Evolutionary conservation across 257 asterid genomes (phyloP).

Genomic region (Cinchona pubescens): DNA sequence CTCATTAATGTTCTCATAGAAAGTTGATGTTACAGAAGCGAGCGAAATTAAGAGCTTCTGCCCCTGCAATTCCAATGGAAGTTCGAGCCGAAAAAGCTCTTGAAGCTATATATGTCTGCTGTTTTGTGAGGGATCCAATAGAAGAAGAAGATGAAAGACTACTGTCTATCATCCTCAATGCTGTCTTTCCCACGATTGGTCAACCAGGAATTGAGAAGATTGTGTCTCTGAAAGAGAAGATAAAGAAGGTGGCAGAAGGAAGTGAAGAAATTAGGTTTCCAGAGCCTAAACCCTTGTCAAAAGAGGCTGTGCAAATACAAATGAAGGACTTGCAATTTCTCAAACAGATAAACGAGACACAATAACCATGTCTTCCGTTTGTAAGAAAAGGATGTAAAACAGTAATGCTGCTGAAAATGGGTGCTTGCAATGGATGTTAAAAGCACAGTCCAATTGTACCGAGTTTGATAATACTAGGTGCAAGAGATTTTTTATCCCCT

Average conservation of each 20-base stretch:
- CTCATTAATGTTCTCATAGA: not conserved
- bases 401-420: not conserved
- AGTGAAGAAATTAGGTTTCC: constrained; percentile 56
- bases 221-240: constrained; percentile 68
- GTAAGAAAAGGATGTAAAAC: not conserved
- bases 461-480: not conserved
- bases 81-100: constrained; percentile 87
- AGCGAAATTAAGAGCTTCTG: constrained; percentile 40
- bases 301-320: constrained; percentile 86
- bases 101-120: constrained; percentile 75
- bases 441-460: not conserved
- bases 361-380: not conserved
- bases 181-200: constrained; percentile 73
- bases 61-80: constrained; percentile 71
- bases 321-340: constrained; percentile 92
- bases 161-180: constrained; percentile 53
- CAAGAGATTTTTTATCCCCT: not conserved
- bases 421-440: not conserved
- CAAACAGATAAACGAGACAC: constrained; percentile 40
- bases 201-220: constrained; percentile 45
- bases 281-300: constrained; percentile 62
- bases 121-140: constrained; percentile 63
- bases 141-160: constrained; percentile 73
- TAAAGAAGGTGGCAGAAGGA: constrained; percentile 62
- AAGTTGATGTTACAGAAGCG: constrained; percentile 50